phyloP scores from a whole-genome alignment of 1,284 basidiomycete species.

The Papiliotrema nemorosa region DNA sequence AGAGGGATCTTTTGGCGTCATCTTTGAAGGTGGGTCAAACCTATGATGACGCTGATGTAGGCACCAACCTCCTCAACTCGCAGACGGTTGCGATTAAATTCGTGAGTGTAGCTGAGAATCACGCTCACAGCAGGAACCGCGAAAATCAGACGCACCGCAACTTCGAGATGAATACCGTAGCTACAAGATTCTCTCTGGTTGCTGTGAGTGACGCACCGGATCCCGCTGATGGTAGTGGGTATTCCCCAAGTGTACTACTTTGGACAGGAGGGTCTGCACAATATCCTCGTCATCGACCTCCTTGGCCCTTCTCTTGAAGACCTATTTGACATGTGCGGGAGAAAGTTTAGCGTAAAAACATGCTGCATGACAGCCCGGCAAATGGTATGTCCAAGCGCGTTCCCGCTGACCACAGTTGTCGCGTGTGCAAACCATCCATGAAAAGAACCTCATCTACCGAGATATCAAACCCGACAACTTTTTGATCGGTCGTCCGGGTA shows the following conservation, averaged over 20 bases:
- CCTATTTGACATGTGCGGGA: conserved; percentile 91
- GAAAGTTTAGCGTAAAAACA: conserved; percentile 92
- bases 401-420: conserved; percentile 57
- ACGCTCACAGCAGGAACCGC: conserved; percentile 67
- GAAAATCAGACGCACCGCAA: conserved; percentile 95
- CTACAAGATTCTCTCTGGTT: conserved; percentile 90
- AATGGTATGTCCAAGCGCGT: conserved; percentile 64
- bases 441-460: conserved; percentile 94
- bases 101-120: conserved; percentile 56
- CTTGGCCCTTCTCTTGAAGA: conserved; percentile 91
- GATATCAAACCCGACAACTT: conserved; percentile 99
- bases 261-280: conserved; percentile 95
- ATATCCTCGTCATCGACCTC: conserved; percentile 93
- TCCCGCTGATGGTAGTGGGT: conserved; percentile 58
- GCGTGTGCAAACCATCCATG: conserved; percentile 91
- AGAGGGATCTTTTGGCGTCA: conserved; percentile 88
- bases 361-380: conserved; percentile 95
- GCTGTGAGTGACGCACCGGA: conserved; percentile 58
- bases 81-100: conserved; percentile 98
- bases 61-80: conserved; percentile 89
- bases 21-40: conserved; percentile 74
- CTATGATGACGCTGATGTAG: conserved; percentile 49
- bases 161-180: conserved; percentile 94
- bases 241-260: conserved; percentile 97
- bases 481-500: conserved; percentile 83